These are phyloP conservation scores for Flaveria brownii DNA, from an alignment of 129 eudicot species.

Conservation along the genomic window DNA sequence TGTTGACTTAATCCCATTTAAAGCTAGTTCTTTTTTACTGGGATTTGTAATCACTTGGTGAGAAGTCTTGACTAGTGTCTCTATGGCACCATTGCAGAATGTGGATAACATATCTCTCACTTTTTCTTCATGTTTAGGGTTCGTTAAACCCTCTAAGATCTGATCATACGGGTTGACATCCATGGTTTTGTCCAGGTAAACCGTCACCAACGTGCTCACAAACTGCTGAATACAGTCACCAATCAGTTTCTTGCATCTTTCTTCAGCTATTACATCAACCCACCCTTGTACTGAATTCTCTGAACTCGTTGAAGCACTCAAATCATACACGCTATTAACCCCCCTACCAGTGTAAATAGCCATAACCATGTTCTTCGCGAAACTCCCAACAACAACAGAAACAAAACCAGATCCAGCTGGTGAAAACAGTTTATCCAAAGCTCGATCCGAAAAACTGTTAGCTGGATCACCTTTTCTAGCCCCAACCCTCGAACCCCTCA, in stretches of 20 bases:
- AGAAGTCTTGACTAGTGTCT: constrained; percentile 68
- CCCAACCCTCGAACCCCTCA: constrained; percentile 50
- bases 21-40: constrained; percentile 32
- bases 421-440: constrained; percentile 71
- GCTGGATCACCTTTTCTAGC: constrained; percentile 25
- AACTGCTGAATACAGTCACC: constrained; percentile 68
- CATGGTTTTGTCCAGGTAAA: constrained; percentile 84
- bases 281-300: constrained; percentile 38
- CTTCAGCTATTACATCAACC: constrained; percentile 60
- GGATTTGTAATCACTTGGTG: constrained; percentile 53
- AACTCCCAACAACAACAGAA: constrained; percentile 81
- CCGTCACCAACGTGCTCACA: constrained; percentile 81
- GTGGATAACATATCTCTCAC: constrained; percentile 59
- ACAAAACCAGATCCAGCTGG: constrained; percentile 80
- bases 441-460: constrained; percentile 51
- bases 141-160: constrained; percentile 68
- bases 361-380: constrained; percentile 69
- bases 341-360: constrained; percentile 47
- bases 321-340: not conserved
- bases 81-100: constrained; percentile 70
- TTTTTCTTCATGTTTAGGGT: constrained; percentile 79
- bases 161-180: constrained; percentile 78
- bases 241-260: constrained; percentile 47
- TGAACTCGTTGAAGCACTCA: not conserved
- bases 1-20: constrained; percentile 24